Evolutionary conservation across 169 alveolate species (phyloP).

Genomic region (Plasmodium sp.): DNA sequence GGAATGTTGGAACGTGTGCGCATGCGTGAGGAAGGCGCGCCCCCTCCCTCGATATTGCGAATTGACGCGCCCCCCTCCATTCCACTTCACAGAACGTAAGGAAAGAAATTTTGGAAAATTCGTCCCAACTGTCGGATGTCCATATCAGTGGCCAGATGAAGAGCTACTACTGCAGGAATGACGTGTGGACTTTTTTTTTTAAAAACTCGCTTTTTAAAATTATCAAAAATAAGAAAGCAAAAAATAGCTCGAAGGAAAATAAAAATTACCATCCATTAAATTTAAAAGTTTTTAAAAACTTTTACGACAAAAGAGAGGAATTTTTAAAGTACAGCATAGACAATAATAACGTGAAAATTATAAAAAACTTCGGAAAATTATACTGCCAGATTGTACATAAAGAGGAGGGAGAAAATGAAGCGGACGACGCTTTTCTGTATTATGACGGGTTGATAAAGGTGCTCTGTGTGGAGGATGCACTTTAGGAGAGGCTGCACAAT

Average conservation of each 20-base stretch:
- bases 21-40: neutral
- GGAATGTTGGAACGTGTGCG: neutral
- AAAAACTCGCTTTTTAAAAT: constrained; percentile 53
- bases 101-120: constrained; percentile 62
- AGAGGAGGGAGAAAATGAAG: constrained; percentile 34
- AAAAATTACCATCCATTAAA: constrained; percentile 61
- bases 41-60: neutral
- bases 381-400: constrained; percentile 32
- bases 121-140: constrained; percentile 52
- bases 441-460: constrained; percentile 59
- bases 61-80: neutral
- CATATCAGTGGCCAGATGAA: constrained; percentile 51
- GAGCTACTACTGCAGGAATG: constrained; percentile 67
- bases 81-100: constrained; percentile 31
- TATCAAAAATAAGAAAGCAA: constrained; percentile 51
- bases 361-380: constrained; percentile 43
- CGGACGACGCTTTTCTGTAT: constrained; percentile 54
- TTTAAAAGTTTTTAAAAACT: constrained; percentile 52
- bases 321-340: constrained; percentile 57
- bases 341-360: constrained; percentile 58
- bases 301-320: constrained; percentile 54
- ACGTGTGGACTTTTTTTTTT: constrained; percentile 69
- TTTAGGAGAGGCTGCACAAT: neutral
- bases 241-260: constrained; percentile 31
- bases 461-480: constrained; percentile 37